These are phyloP conservation scores for Backusella australiensis DNA, from an alignment of 192 early-diverging fungal species.

Conservation along the genomic window DNA sequence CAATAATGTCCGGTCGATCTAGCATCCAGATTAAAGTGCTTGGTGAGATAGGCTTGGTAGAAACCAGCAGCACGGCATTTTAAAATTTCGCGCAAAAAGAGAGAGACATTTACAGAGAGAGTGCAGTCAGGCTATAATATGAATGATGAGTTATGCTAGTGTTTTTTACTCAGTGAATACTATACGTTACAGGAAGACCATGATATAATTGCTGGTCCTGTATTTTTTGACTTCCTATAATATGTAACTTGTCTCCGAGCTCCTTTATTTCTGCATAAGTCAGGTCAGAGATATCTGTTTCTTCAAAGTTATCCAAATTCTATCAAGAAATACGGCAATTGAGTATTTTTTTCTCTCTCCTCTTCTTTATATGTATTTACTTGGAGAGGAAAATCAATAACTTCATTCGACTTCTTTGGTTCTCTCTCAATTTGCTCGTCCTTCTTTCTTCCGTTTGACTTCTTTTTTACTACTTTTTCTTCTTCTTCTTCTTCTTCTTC, in stretches of 20 bases:
- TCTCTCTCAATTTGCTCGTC: not conserved
- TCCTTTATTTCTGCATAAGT: constrained; percentile 5
- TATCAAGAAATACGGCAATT: not conserved
- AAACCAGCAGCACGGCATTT: not conserved
- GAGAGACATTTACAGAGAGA: constrained; percentile 1
- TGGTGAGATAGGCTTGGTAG: constrained; percentile 17
- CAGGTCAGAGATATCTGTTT: not conserved
- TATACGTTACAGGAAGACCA: constrained; percentile 16
- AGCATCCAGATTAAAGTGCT: not conserved
- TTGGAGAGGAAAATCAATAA: not conserved
- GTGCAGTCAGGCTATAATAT: constrained; percentile 3
- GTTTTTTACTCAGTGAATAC: not conserved
- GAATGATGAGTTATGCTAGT: not conserved
- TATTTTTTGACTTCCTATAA: constrained; percentile 1
- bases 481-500: no score
- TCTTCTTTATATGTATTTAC: not conserved
- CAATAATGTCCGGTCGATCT: constrained; percentile 27
- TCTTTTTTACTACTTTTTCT: not conserved
- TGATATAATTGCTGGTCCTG: constrained; percentile 18
- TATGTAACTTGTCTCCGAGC: not conserved
- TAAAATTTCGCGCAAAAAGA: constrained; percentile 13
- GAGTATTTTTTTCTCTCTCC: not conserved
- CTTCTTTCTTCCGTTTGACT: not conserved
- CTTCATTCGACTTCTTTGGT: not conserved
- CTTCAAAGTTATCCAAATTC: not conserved